Base-by-base conservation (phyloP, 1,284 basidiomycete species). In the Pseudozyma flocculosa region DNA sequence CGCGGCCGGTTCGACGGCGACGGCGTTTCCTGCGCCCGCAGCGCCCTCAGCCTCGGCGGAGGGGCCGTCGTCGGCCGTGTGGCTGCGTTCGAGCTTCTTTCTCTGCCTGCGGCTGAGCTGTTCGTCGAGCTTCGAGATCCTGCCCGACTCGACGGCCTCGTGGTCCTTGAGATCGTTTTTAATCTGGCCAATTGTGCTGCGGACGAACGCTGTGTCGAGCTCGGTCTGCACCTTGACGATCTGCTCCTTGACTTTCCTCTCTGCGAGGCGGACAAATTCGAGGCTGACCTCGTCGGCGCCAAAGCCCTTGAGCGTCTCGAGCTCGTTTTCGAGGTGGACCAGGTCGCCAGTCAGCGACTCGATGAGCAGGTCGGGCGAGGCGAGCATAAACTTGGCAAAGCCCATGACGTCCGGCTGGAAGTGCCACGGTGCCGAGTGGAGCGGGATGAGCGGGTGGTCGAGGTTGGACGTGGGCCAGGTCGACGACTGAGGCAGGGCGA, bases 301-400 rank as follows among this genome's bases (percentile, higher is more conserved):
- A 17, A 58, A 76, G 45, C 50, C 49, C 36, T 56, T 61, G 51
- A 87, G 83, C 36, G 63, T 48, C 24, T 41, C 44, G 22, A 62
- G 58, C 78, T 93, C 90, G 1, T 81, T 72, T 2, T 82, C 83
- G 3, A 97, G 82, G 61, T 88, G 87, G 40, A 85, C 85, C 9
- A 93, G 80, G 63, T 97, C 90, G 41, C 80, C 82, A 0, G 85
- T 83, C 15, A 96, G 84, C 71, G 91, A 87, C 13, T 82, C 75
- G 40, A 88, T 82, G 73, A 93, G 88, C 22, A 68, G 51, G 24
- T 86, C 83, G 0, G 94, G 92, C 0, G 92, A 90, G 13, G 92
- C 92, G 19, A 98, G 86, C 90, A 97, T 95, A 80, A 97, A 95
- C 70, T 91, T 93, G 34, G 92, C 85, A 76, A 88, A 97, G 19